A percentile compares a stretch with the other conserved stretches of the same genome.
phyloP scores from a whole-genome alignment of 1,284 basidiomycete species.

The Cutaneotrichosporon mucoides region DNA sequence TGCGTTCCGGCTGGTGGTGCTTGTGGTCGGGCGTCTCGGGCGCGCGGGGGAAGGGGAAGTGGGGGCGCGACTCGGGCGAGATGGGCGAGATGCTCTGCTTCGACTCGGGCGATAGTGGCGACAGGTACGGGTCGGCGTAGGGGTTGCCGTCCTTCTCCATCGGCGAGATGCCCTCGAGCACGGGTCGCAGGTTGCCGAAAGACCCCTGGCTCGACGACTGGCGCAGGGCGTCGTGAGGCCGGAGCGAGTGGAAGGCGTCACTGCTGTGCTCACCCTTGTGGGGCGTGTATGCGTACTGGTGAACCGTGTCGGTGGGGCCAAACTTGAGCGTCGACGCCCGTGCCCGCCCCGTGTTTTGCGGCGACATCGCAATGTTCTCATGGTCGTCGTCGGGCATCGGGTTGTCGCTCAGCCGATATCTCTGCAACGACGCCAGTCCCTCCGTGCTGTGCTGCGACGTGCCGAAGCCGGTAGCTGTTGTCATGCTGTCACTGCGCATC shows the following conservation, averaged over 20 bases:
- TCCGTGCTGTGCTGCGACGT: constrained; percentile 23
- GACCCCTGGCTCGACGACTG: neutral
- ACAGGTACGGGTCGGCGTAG: neutral
- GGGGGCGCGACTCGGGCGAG: neutral
- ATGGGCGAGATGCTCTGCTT: too few species aligned
- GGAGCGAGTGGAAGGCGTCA: constrained; percentile 24
- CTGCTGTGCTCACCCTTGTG: constrained; percentile 19
- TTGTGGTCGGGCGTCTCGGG: neutral
- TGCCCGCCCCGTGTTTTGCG: neutral
- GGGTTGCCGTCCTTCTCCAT: neutral
- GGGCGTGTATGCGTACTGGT: constrained; percentile 43
- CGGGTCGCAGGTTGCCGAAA: neutral
- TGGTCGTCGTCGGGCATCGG: constrained; percentile 46
- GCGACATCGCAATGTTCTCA: constrained; percentile 21
- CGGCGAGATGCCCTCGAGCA: neutral
- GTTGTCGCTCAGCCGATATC: constrained; percentile 44
- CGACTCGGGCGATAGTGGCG: neutral
- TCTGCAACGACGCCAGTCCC: constrained; percentile 33
- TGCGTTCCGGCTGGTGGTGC: constrained; percentile 5
- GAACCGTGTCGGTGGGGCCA: constrained; percentile 44
- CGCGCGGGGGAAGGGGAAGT: neutral
- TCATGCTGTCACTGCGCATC: neutral
- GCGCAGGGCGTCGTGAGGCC: constrained; percentile 21
- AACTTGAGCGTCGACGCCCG: constrained; percentile 38
- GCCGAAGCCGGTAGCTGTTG: neutral